Conservation (phyloP, 2,329 filamentous ascomycete species). For the Biscogniauxia marginata region DNA sequence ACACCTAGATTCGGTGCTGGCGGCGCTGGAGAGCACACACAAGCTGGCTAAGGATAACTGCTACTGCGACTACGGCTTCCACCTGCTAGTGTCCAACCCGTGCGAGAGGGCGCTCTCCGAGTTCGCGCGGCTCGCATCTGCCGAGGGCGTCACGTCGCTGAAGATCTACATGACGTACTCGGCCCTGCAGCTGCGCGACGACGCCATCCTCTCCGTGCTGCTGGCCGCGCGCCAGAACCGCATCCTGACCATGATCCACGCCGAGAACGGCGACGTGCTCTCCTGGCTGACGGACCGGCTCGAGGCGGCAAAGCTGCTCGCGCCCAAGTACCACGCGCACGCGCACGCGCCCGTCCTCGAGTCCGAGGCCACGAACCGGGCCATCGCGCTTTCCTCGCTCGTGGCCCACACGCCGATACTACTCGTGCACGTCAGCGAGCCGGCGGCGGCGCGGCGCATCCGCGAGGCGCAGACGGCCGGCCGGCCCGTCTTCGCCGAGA, state of each 20-base stretch:
- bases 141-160: slow-evolving; percentile 41
- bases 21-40: slow-evolving; percentile 48
- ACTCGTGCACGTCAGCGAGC: slow-evolving; percentile 52
- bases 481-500: slow-evolving; percentile 52
- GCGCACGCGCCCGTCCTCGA: slow-evolving; percentile 50
- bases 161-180: slow-evolving; percentile 50
- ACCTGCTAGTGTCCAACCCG: slow-evolving; percentile 31
- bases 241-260: slow-evolving; percentile 56
- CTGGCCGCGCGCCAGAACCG: slow-evolving; percentile 39
- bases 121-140: slow-evolving; percentile 36
- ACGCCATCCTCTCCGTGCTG: slow-evolving; percentile 50
- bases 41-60: slow-evolving; percentile 41
- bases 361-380: slow-evolving; percentile 51
- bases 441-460: slow-evolving; percentile 45
- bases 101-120: slow-evolving; percentile 32
- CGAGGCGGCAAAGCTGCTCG: slow-evolving; percentile 45
- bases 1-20: slow-evolving; percentile 41
- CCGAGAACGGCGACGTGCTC: slow-evolving; percentile 53
- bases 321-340: slow-evolving; percentile 50
- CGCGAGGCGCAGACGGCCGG: slow-evolving; percentile 46
- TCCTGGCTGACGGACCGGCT: slow-evolving; percentile 54
- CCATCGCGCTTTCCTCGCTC: slow-evolving; percentile 48
- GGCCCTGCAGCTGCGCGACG: slow-evolving; percentile 47
- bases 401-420: slow-evolving; percentile 50
- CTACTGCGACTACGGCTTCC: slow-evolving; percentile 58